phyloP scores from a whole-genome alignment of 768 basidiomycete species.

The Mycena rebaudengoi region DNA sequence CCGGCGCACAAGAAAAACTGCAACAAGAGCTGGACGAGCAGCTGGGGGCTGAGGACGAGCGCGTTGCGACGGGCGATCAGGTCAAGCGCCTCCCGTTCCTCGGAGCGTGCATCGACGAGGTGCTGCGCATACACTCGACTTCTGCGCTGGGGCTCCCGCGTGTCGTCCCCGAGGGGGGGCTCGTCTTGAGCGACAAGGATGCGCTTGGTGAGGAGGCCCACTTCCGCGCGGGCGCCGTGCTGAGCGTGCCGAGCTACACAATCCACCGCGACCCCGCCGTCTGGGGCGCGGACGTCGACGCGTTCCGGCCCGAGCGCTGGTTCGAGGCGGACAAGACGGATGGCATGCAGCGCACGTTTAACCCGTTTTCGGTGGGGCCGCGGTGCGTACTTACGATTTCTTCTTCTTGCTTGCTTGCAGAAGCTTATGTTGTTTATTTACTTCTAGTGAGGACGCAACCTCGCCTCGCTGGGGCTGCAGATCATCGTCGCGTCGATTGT shows the following conservation, averaged over 20 bases:
- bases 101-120: constrained; percentile 88
- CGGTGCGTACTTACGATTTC: constrained; percentile 50
- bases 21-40: constrained; percentile 80
- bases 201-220: no score
- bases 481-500: constrained; percentile 82
- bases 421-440: constrained; percentile 44
- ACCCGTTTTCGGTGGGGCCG: constrained; percentile 86
- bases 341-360: constrained; percentile 78
- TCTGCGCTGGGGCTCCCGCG: constrained; percentile 88
- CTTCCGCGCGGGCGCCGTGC: constrained; percentile 77
- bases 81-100: constrained; percentile 82
- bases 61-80: constrained; percentile 66
- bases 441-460: constrained; percentile 83
- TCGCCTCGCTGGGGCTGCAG: constrained; percentile 79
- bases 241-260: constrained; percentile 84
- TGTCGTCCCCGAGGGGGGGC: constrained; percentile 74
- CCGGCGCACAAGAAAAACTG: constrained; percentile 69
- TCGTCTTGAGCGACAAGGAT: constrained; percentile 68
- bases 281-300: constrained; percentile 84
- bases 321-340: constrained; percentile 68
- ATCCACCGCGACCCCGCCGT: constrained; percentile 75
- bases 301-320: constrained; percentile 86
- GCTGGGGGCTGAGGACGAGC: constrained; percentile 62
- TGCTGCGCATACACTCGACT: constrained; percentile 84
- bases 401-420: neutral